Evolutionary conservation across 805 yeast species (phyloP).

Genomic region (Hanseniaspora valbyensis): DNA sequence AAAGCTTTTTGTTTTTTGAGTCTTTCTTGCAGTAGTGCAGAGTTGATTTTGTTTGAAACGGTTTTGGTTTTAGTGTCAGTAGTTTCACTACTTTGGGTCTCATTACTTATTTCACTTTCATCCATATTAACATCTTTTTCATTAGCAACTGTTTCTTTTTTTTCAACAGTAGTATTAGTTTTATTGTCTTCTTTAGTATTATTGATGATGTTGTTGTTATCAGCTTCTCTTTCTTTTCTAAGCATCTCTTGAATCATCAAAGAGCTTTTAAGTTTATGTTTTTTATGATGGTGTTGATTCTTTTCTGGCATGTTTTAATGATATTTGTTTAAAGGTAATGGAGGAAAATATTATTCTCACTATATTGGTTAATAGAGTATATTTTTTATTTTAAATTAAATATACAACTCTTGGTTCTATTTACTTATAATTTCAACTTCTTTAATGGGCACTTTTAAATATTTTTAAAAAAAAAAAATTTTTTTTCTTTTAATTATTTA

Average conservation of each 20-base stretch:
- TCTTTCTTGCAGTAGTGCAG: neutral
- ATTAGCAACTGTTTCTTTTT: neutral
- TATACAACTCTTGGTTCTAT: no score
- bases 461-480: no score
- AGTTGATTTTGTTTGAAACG: neutral
- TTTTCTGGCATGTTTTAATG: neutral
- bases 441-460: no score
- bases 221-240: neutral
- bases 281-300: neutral
- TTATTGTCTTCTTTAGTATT: neutral
- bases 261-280: conserved; percentile 1
- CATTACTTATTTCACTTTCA: neutral
- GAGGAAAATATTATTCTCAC: no score
- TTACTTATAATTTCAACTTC: no score
- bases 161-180: neutral
- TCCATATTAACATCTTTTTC: neutral
- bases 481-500: no score
- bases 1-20: conserved; percentile 4
- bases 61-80: neutral
- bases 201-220: neutral
- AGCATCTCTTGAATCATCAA: conserved; percentile 5
- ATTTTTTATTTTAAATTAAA: no score
- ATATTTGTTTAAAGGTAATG: no score
- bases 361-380: no score
- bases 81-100: neutral